A percentile compares a stretch with the other conserved stretches of the same genome.
Evolutionary conservation across 2,329 filamentous ascomycete species (phyloP).

Genomic region (Sporothrix protearum): DNA sequence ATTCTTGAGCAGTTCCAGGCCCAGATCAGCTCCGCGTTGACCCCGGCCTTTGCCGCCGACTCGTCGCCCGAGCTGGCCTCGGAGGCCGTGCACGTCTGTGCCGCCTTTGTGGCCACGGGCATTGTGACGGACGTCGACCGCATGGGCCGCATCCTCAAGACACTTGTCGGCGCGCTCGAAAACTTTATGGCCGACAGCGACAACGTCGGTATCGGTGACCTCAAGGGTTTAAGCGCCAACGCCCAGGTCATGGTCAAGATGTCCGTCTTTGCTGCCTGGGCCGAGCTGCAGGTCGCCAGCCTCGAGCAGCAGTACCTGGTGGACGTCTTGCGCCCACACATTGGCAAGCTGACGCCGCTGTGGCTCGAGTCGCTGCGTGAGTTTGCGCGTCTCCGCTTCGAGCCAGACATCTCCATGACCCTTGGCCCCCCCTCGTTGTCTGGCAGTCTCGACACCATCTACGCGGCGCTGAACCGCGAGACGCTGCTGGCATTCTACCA

Average conservation of each 20-base stretch:
- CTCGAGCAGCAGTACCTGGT: conserved; percentile 85
- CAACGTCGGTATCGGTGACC: conserved; percentile 79
- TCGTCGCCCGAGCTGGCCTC: conserved; percentile 94
- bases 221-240: conserved; percentile 90
- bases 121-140: conserved; percentile 96
- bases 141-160: conserved; percentile 97
- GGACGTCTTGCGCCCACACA: conserved; percentile 84
- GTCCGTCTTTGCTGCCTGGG: conserved; percentile 95
- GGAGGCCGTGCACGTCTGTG: conserved; percentile 94
- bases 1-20: conserved; percentile 97
- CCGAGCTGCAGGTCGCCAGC: conserved; percentile 92
- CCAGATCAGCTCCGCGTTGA: conserved; percentile 93
- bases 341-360: conserved; percentile 82
- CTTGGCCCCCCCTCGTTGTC: conserved; percentile 76
- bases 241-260: conserved; percentile 98
- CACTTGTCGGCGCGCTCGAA: conserved; percentile 83
- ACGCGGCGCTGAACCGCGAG: conserved; percentile 89
- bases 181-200: conserved; percentile 75
- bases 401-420: conserved; percentile 93
- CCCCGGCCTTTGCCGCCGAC: conserved; percentile 91
- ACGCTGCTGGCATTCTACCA: conserved; percentile 95
- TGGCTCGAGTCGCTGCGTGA: conserved; percentile 93
- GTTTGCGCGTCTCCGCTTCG: conserved; percentile 84
- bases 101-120: conserved; percentile 94
- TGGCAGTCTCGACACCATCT: conserved; percentile 86